A percentile compares a stretch with the other conserved stretches of the same genome.
phyloP scores from a whole-genome alignment of 2,329 filamentous ascomycete species.

The Orbilia brochopaga region DNA sequence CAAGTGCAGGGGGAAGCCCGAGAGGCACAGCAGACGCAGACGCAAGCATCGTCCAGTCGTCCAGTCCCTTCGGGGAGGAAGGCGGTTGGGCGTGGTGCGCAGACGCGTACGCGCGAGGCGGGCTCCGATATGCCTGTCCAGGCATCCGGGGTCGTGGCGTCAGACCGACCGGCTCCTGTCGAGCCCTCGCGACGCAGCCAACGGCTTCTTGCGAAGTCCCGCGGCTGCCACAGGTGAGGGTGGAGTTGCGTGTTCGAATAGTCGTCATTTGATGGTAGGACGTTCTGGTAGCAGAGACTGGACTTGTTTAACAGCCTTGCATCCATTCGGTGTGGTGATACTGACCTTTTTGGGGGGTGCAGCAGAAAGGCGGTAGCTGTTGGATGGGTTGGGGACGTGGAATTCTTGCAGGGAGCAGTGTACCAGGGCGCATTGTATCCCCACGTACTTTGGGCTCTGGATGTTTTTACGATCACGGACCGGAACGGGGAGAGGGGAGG shows the following conservation, averaged over 20 bases:
- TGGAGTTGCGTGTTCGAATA: constrained; percentile 11
- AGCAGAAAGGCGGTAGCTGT: neutral
- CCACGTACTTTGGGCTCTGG: constrained; percentile 8
- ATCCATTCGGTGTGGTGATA: constrained; percentile 18
- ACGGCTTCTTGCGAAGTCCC: constrained; percentile 17
- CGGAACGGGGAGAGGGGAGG: neutral
- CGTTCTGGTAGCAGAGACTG: constrained; percentile 9
- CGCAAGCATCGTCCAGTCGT: neutral
- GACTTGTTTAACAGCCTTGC: constrained; percentile 15
- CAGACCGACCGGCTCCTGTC: constrained; percentile 14
- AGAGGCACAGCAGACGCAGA: neutral
- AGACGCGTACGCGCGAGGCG: constrained; percentile 3
- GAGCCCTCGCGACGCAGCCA: constrained; percentile 20
- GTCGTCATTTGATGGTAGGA: neutral
- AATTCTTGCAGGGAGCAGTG: constrained; percentile 4
- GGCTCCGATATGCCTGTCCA: neutral
- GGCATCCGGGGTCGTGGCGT: constrained; percentile 1
- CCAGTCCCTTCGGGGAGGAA: constrained; percentile 6
- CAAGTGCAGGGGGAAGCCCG: neutral
- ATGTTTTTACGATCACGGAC: neutral
- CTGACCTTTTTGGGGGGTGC: neutral
- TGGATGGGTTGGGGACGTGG: constrained; percentile 19
- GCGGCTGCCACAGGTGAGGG: constrained; percentile 2
- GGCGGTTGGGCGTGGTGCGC: neutral
- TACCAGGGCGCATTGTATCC: constrained; percentile 20